phyloP scores from a whole-genome alignment of 2,329 filamentous ascomycete genomes.

The Fusarium sp. region DNA sequence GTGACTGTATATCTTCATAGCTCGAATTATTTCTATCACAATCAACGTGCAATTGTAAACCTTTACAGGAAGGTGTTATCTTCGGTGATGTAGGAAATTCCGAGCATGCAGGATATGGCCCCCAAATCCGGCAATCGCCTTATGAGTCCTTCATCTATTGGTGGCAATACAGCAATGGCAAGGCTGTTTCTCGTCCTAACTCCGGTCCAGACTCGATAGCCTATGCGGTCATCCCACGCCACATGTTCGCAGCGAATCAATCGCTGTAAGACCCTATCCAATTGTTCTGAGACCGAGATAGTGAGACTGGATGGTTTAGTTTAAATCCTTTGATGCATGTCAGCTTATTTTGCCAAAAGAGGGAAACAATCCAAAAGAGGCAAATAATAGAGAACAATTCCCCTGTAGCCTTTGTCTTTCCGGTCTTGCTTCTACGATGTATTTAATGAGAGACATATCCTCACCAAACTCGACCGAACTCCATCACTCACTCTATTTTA shows the following conservation, averaged over 20 bases:
- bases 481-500: too few relatives aligned
- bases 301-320: too few relatives aligned
- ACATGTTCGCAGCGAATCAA: neutral
- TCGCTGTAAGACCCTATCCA: rapidly evolving
- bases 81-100: neutral
- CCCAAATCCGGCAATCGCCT: too few relatives aligned
- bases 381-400: neutral
- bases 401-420: neutral
- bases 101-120: neutral
- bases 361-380: neutral
- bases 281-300: too few relatives aligned
- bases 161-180: neutral
- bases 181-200: neutral
- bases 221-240: neutral
- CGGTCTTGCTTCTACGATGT: neutral
- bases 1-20: too few relatives aligned
- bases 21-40: too few relatives aligned
- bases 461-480: too few relatives aligned
- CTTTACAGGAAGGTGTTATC: neutral
- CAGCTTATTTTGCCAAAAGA: neutral
- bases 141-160: too few relatives aligned
- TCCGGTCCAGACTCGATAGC: neutral
- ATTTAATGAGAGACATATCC: neutral
- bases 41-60: neutral
- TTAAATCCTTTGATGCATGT: neutral